phyloP scores from a whole-genome alignment of 2,329 filamentous ascomycete genomes.

The Lachnellula subtilissima region DNA sequence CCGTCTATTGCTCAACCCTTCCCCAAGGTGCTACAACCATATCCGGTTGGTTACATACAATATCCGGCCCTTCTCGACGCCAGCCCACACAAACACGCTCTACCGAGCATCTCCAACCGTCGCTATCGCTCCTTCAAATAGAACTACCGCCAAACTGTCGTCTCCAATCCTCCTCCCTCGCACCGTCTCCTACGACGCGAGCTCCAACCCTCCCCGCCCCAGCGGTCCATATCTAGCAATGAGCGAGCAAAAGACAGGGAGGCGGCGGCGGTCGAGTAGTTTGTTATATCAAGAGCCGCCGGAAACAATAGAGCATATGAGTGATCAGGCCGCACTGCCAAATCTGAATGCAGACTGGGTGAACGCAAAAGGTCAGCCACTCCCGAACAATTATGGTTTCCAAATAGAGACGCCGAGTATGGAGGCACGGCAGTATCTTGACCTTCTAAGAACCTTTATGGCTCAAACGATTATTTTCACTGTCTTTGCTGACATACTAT shows the following conservation, averaged over 20 bases:
- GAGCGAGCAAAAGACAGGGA: constrained; percentile 60
- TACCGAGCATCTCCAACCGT: constrained; percentile 26
- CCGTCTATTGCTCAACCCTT: too few species aligned
- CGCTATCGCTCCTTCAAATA: constrained; percentile 25
- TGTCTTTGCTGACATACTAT: constrained; percentile 10
- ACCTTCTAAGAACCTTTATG: constrained; percentile 1
- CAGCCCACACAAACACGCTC: constrained; percentile 18
- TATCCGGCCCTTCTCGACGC: background rate
- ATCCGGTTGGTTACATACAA: too few species aligned
- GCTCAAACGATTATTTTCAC: background rate
- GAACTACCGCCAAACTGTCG: constrained; percentile 93
- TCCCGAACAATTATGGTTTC: background rate
- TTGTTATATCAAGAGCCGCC: constrained; percentile 95
- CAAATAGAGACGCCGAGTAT: background rate
- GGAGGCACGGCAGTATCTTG: constrained; percentile 1
- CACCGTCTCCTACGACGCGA: constrained; percentile 87
- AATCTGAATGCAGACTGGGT: constrained; percentile 99
- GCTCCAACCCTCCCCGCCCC: constrained; percentile 63
- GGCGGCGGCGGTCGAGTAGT: constrained; percentile 93
- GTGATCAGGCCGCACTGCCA: constrained; percentile 88
- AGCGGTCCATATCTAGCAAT: constrained; percentile 47
- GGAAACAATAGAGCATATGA: constrained; percentile 96
- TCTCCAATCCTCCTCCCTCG: constrained; percentile 80
- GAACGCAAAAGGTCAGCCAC: constrained; percentile 84
- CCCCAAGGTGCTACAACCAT: too few species aligned